Evolutionary conservation across 2,329 filamentous ascomycete genomes (phyloP).

Genomic region (Penicillium crustosum): DNA sequence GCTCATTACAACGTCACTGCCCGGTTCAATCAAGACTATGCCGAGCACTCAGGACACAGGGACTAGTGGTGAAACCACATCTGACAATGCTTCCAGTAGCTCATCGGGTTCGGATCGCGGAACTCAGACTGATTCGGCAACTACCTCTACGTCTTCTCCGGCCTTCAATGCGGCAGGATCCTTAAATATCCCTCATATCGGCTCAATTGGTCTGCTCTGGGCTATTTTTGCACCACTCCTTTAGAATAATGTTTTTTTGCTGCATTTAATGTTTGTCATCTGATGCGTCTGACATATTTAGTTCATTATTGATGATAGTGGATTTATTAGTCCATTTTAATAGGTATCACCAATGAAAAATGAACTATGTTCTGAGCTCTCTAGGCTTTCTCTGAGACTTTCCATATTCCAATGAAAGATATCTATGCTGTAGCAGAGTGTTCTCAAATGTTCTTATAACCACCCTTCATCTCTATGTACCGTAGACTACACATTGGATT

Average conservation of each 20-base stretch:
- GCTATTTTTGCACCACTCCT: conserved; percentile 3
- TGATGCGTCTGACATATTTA: background rate
- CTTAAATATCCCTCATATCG: background rate
- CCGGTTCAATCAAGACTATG: background rate
- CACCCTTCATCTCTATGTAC: too few species aligned
- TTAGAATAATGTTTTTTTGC: background rate
- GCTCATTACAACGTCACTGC: background rate
- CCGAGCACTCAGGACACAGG: background rate
- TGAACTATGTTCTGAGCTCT: background rate
- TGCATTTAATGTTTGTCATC: background rate
- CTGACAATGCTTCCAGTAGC: background rate
- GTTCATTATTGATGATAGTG: background rate
- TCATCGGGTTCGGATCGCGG: background rate
- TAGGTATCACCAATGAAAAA: background rate
- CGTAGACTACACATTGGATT: background rate
- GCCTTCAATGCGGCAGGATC: background rate
- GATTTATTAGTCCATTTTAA: background rate
- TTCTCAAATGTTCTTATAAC: too few species aligned
- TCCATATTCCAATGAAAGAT: background rate
- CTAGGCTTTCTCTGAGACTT: background rate
- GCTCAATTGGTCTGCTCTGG: conserved; percentile 6
- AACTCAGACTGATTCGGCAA: background rate
- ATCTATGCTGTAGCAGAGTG: background rate
- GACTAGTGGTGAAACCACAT: background rate
- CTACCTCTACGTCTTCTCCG: background rate